Evolutionary conservation across 73 alveolate species (phyloP).

Genomic region (Paramecium primaurelia): DNA sequence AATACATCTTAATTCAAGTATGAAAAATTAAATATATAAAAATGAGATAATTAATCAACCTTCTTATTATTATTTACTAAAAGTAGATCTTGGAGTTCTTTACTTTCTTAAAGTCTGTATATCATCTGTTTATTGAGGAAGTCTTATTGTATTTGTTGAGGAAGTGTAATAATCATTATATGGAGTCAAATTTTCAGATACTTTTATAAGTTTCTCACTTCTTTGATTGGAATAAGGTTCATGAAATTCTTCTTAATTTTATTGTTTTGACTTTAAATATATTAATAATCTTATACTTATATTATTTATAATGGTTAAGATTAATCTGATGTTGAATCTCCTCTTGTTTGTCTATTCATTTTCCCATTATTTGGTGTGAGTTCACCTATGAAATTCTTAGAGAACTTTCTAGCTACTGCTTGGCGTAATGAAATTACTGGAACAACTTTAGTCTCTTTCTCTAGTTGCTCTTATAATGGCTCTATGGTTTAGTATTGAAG

Average conservation of each 20-base stretch:
- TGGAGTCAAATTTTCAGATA: not conserved
- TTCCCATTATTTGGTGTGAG: not conserved
- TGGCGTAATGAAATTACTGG: not conserved
- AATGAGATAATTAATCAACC: not conserved
- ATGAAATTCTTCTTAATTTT: not conserved
- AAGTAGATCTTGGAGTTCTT: not conserved
- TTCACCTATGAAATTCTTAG: not conserved
- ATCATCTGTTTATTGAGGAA: not conserved
- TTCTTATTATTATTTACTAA: not conserved
- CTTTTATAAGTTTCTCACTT: not conserved
- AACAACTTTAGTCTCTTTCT: not conserved
- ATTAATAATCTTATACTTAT: not conserved
- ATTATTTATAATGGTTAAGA: not conserved
- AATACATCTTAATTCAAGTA: not conserved
- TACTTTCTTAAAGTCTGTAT: not conserved
- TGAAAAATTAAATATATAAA: not conserved
- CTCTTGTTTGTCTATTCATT: not conserved
- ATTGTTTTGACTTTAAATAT: not conserved
- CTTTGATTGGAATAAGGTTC: not conserved
- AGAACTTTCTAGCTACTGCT: not conserved
- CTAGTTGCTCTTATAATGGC: not conserved
- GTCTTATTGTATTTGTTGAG: not conserved
- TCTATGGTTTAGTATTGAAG: not conserved
- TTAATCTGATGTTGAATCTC: not conserved
- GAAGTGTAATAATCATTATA: not conserved